Percentiles rank a stretch among this genome's conserved stretches.
These are phyloP conservation scores for Rhizoclosmatium sp. DNA, from an alignment of 192 early-diverging fungal genomes.

Conservation along the genomic window DNA sequence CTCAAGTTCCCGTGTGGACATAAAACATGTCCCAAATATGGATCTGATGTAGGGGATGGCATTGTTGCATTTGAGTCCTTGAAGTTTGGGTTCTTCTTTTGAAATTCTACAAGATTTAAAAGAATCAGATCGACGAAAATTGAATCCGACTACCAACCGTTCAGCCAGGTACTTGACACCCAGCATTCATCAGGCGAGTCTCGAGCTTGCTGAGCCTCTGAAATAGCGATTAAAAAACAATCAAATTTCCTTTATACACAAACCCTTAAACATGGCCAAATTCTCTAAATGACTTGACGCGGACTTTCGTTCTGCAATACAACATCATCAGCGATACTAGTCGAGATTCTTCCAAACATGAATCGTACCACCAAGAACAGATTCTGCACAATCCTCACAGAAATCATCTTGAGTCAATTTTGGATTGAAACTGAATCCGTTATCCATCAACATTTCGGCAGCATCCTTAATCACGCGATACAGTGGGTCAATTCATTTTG, in stretches of 20 bases:
- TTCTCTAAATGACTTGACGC: conserved; percentile 15
- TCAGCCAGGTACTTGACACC: conserved; percentile 15
- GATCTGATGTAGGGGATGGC: conserved; percentile 14
- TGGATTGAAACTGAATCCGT: conserved; percentile 22
- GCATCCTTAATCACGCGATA: conserved; percentile 9
- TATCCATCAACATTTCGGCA: conserved; percentile 6
- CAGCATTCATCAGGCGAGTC: neutral
- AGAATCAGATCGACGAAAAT: neutral
- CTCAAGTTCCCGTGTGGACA: conserved; percentile 23
- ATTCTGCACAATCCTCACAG: neutral
- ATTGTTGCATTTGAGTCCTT: neutral
- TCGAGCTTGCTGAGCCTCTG: neutral
- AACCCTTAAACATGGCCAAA: conserved; percentile 14
- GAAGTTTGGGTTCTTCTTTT: neutral
- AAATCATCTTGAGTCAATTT: conserved; percentile 14
- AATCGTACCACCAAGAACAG: conserved; percentile 2
- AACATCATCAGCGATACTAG: neutral
- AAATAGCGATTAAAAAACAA: neutral
- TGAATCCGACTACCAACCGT: neutral
- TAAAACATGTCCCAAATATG: conserved; percentile 6
- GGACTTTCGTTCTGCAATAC: neutral
- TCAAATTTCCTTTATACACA: too few species aligned
- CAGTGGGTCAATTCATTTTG: neutral
- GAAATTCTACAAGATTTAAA: conserved; percentile 9
- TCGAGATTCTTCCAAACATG: neutral